These are phyloP conservation scores for Magnolia officinalis DNA, from an alignment of 164 flowering plant genomes.

Conservation along the genomic window DNA sequence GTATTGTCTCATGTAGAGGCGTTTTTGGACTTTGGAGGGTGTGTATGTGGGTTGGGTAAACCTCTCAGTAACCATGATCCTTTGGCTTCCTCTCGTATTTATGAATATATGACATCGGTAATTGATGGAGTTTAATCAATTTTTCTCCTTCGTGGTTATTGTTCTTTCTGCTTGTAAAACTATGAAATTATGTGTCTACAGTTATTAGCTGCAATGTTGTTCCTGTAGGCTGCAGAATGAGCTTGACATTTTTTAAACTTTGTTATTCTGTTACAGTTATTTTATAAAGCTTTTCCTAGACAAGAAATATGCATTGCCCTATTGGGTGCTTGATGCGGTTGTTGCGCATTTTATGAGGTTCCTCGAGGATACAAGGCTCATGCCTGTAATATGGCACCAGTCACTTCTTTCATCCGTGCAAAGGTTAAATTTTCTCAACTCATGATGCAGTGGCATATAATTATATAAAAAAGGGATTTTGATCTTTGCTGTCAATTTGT, in stretches of 20 bases:
- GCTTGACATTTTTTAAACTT: conserved; percentile 1
- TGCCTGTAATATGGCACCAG: conserved; percentile 99
- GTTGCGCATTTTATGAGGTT: conserved; percentile 42
- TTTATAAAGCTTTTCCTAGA: conserved; percentile 87
- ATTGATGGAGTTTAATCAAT: neutral
- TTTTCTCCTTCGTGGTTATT: neutral
- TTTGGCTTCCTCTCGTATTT: too few species aligned
- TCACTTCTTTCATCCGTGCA: conserved; percentile 92
- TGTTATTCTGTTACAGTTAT: conserved; percentile 56
- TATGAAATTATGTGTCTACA: neutral
- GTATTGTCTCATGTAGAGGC: too few species aligned
- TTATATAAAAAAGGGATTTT: neutral
- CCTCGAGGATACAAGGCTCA: conserved; percentile 59
- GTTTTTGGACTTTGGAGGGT: too few species aligned
- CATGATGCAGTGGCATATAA: neutral
- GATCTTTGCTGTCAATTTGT: too few species aligned
- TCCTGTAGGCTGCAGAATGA: conserved; percentile 3
- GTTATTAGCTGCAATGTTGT: neutral
- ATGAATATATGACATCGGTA: neutral
- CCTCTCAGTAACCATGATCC: too few species aligned
- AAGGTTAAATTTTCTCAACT: conserved; percentile 39
- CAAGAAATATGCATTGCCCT: conserved; percentile 88
- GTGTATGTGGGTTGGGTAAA: too few species aligned
- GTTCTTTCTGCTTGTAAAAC: neutral
- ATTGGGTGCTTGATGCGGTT: conserved; percentile 77